Base-by-base conservation (phyloP, 306 rosid genomes). In the Aeschynomene evenia region DNA sequence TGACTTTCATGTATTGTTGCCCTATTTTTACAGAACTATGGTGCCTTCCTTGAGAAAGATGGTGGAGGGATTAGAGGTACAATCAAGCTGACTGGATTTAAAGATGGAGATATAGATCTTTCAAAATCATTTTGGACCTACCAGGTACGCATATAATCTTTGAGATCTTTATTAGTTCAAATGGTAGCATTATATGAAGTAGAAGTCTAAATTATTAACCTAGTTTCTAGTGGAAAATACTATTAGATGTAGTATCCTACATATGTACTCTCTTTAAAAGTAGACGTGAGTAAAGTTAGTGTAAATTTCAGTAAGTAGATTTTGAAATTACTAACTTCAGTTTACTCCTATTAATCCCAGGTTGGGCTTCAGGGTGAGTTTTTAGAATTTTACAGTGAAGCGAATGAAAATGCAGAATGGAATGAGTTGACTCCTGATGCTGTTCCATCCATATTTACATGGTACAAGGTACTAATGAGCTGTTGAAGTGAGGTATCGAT, bases 281-380 rank as follows among this genome's bases (percentile, higher is more conserved):
- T 29, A 58, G 46, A 28, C 61, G 43, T 42, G n/a, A n/a, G 28
- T 70, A 19, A 43, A 55, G 43, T 55, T 55, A 39, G 46, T 15
- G 11, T 22, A 48, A 5, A 9, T n/a, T 24, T 6, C 28, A 56
- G 52, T 31, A 48, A 72, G 23, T 22, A 63, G 50, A 63, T 22
- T 42, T 73, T 45, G 49, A 63, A 55, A 57, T 62, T 64, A 12
- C 78, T 78, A 21, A 79, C 37, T 54, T 62, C 54, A 36, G 39
- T 54, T 37, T 54, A 60, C 63, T 75, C 55, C 16, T 65, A 79
- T 74, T 70, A 68, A 56, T 78, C 61, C 53, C 62, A 93, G 98
- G 96, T 93, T 78, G 98, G 98, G 73, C 90, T 93, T 58, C 79
- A 79, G 73, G 98, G 98, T 31, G 98, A 93, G 66, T 77, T 77